phyloP scores from a whole-genome alignment of 768 basidiomycete species.

The Boletus barrowsii region DNA sequence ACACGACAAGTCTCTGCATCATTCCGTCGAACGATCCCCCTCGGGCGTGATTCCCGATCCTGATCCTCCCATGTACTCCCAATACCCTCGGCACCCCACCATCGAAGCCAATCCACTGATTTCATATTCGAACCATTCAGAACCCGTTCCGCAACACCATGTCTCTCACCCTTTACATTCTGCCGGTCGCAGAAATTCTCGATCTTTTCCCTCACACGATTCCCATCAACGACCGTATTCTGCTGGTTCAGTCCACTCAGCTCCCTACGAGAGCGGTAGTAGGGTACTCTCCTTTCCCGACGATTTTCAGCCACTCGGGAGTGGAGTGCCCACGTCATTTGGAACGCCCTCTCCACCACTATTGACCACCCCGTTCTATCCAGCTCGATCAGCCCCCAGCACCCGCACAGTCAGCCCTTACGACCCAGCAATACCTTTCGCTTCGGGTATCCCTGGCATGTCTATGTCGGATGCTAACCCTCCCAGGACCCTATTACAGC shows the following conservation, averaged over 20 bases:
- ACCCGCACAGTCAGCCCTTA: constrained; percentile 6
- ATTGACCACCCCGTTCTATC: constrained; percentile 31
- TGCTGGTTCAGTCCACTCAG: constrained; percentile 16
- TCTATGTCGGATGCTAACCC: constrained; percentile 9
- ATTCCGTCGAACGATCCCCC: constrained; percentile 7
- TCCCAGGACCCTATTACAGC: constrained; percentile 6
- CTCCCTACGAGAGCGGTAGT: constrained; percentile 11
- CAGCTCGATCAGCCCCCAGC: constrained; percentile 12
- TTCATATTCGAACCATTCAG: constrained; percentile 17
- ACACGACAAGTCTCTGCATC: constrained; percentile 11
- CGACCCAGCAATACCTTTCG: constrained; percentile 5
- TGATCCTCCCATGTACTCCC: constrained; percentile 11
- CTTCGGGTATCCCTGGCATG: constrained; percentile 18
- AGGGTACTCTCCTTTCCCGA: constrained; percentile 12
- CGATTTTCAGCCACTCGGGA: constrained; percentile 5
- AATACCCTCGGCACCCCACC: constrained; percentile 12
- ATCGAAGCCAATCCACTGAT: constrained; percentile 10
- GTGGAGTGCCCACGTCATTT: constrained; percentile 10
- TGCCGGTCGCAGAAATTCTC: constrained; percentile 5
- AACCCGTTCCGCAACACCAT: constrained; percentile 8
- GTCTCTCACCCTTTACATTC: constrained; percentile 10
- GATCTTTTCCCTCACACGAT: constrained; percentile 6
- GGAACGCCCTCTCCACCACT: constrained; percentile 25
- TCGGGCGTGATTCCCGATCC: constrained; percentile 8
- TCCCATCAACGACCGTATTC: constrained; percentile 19